Evolutionary conservation across 768 basidiomycete genomes (phyloP).

Genomic region (Phallus indusiatus): DNA sequence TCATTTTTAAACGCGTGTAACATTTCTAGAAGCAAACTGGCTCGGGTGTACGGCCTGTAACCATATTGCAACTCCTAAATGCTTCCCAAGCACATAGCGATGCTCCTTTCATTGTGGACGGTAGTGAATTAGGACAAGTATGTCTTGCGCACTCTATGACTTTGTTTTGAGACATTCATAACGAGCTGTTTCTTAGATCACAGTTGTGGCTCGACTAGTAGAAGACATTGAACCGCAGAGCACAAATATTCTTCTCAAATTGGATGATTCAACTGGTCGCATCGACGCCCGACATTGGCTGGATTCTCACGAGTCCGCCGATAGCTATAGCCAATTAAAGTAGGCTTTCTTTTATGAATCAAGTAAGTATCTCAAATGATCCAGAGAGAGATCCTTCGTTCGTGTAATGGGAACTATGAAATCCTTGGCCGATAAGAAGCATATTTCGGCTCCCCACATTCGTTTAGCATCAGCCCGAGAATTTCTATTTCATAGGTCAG

Average conservation of each 20-base stretch:
- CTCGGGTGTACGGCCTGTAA: conserved; percentile 61
- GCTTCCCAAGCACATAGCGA: conserved; percentile 83
- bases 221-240: conserved; percentile 51
- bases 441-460: conserved; percentile 72
- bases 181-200: conserved; percentile 43
- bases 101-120: conserved; percentile 81
- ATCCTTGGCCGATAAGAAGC: conserved; percentile 68
- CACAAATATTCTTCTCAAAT: conserved; percentile 69
- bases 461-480: conserved; percentile 29
- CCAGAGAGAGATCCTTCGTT: conserved; percentile 68
- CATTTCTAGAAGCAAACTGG: not conserved
- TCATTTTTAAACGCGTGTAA: not conserved
- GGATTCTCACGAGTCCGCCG: conserved; percentile 45
- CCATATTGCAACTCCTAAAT: conserved; percentile 61
- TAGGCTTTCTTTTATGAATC: conserved; percentile 23
- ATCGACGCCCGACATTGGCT: conserved; percentile 80
- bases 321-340: conserved; percentile 10
- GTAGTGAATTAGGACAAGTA: conserved; percentile 73
- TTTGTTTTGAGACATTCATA: conserved; percentile 11
- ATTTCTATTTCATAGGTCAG: conserved; percentile 6
- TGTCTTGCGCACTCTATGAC: conserved; percentile 12
- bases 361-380: not conserved
- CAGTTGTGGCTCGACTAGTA: conserved; percentile 64
- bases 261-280: conserved; percentile 81
- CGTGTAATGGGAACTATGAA: conserved; percentile 78